phyloP scores from a whole-genome alignment of 1,139 yeast species.

The Hyphopichia buzzinii region DNA sequence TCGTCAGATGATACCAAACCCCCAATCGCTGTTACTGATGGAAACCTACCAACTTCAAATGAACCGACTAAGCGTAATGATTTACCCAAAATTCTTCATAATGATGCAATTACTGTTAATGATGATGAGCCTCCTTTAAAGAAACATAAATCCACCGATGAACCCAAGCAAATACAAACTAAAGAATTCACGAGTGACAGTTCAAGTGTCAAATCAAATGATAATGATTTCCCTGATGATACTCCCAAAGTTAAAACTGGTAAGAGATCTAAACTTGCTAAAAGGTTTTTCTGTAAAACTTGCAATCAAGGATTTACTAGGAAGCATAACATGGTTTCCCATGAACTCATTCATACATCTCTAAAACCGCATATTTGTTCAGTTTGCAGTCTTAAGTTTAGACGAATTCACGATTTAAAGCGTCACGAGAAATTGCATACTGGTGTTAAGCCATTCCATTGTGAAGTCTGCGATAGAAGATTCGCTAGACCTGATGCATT shows the following conservation, averaged over 20 bases:
- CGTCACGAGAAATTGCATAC: conserved; percentile 76
- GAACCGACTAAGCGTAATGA: conserved; percentile 1
- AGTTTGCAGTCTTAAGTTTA: conserved; percentile 61
- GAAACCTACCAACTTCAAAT: too few relatives aligned
- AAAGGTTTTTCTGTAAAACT: conserved; percentile 50
- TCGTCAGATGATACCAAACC: neutral
- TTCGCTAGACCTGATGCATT: conserved; percentile 82
- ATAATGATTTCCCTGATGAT: too few relatives aligned
- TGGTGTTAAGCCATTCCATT: conserved; percentile 68
- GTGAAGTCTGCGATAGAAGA: conserved; percentile 59
- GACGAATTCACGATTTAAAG: conserved; percentile 73
- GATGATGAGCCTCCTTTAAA: neutral
- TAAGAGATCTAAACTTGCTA: conserved; percentile 9
- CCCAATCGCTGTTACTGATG: too few relatives aligned
- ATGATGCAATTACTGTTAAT: too few relatives aligned
- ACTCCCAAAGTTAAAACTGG: too few relatives aligned
- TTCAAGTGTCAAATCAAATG: too few relatives aligned
- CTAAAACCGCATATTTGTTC: conserved; percentile 66
- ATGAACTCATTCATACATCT: conserved; percentile 65
- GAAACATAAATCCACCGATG: too few relatives aligned
- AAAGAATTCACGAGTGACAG: too few relatives aligned
- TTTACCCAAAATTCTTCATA: neutral
- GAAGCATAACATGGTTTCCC: conserved; percentile 73
- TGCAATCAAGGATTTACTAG: conserved; percentile 67
- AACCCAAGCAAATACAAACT: too few relatives aligned